Percentiles rank a stretch among this genome's conserved stretches.
Conservation (phyloP, 345 rosid species). For the Brassica rapa region DNA sequence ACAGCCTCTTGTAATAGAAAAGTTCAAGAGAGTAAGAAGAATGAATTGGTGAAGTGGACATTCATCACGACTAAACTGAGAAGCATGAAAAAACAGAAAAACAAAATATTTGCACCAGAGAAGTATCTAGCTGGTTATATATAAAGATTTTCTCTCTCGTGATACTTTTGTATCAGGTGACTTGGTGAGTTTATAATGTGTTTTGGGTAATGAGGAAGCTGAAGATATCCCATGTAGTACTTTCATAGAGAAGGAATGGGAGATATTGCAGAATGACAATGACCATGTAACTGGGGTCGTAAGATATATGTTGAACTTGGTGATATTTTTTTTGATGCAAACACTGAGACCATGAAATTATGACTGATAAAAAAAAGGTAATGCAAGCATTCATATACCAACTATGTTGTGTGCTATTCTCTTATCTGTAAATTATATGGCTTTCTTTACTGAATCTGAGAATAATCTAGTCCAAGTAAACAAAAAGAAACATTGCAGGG, state of each 20-base stretch:
- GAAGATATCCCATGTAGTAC: slow-evolving; percentile 28
- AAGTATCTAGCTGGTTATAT: slow-evolving; percentile 26
- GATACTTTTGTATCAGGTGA: neutral
- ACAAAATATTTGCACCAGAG: slow-evolving; percentile 6
- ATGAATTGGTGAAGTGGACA: slow-evolving; percentile 42
- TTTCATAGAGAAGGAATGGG: slow-evolving; percentile 39
- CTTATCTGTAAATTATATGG: neutral
- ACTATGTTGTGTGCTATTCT: neutral
- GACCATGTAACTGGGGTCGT: slow-evolving; percentile 2
- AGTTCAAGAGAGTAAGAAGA: slow-evolving; percentile 24
- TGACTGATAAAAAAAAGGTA: slow-evolving; percentile 23
- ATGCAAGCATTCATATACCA: neutral
- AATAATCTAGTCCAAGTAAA: slow-evolving; percentile 10
- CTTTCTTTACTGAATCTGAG: slow-evolving; percentile 1
- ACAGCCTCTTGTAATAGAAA: slow-evolving; percentile 22
- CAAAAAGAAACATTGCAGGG: slow-evolving; percentile 1
- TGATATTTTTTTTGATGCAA: neutral
- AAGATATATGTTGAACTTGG: neutral
- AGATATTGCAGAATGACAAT: slow-evolving; percentile 23
- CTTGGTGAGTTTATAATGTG: neutral
- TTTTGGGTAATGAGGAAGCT: slow-evolving; percentile 11
- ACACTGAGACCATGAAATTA: neutral
- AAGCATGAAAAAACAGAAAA: slow-evolving; percentile 2
- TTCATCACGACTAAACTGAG: slow-evolving; percentile 48
- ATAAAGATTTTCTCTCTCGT: neutral